phyloP scores from a whole-genome alignment of 1,284 basidiomycete species.

The Ceratobasidium sp. region DNA sequence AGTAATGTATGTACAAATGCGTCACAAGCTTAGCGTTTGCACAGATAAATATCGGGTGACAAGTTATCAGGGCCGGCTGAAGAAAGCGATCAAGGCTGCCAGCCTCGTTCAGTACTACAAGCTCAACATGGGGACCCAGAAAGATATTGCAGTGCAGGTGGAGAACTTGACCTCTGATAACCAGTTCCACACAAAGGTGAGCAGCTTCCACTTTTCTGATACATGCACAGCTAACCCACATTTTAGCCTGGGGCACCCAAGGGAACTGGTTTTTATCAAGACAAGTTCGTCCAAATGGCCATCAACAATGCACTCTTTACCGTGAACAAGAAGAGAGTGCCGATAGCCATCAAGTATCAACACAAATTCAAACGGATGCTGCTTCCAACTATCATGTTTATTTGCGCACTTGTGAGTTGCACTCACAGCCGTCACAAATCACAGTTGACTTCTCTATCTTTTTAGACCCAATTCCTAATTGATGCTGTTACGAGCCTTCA shows the following conservation, averaged over 20 bases:
- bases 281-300: not conserved
- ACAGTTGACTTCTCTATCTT: too few species aligned
- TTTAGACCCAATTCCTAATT: too few species aligned
- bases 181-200: not conserved
- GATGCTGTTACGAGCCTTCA: too few species aligned
- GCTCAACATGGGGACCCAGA: not conserved
- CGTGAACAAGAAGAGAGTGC: not conserved
- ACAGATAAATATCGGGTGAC: not conserved
- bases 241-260: not conserved
- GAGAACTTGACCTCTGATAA: not conserved
- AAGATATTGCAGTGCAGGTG: not conserved
- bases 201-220: too few species aligned
- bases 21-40: too few species aligned
- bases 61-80: not conserved
- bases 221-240: too few species aligned
- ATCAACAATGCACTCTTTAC: not conserved
- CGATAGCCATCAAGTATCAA: not conserved
- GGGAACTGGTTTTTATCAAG: not conserved
- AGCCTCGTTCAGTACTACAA: not conserved
- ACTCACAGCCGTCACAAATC: too few species aligned
- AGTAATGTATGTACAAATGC: too few species aligned
- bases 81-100: not conserved
- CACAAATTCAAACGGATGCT: not conserved
- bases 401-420: not conserved
- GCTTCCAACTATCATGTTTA: not conserved